phyloP scores from a whole-genome alignment of 768 basidiomycete genomes.

The Exidia glandulosa region DNA sequence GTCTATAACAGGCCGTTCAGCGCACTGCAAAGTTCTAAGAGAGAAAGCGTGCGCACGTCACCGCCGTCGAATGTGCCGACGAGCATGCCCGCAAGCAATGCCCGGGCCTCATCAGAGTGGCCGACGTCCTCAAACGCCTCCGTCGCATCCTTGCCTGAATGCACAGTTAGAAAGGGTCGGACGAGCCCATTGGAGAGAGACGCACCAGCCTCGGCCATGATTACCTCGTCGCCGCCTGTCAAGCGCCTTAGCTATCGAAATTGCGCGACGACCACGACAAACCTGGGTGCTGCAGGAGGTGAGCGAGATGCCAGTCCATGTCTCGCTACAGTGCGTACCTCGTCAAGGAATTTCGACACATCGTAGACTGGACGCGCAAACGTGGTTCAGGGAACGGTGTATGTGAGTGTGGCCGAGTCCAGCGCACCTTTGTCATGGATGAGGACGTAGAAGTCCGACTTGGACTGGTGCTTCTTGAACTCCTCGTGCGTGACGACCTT shows the following conservation, averaged over 20 bases:
- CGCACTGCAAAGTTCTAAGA: background rate
- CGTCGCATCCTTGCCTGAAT: constrained; percentile 85
- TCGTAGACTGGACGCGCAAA: constrained; percentile 62
- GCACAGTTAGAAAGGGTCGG: constrained; percentile 3
- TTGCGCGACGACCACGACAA: background rate
- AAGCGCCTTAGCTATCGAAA: background rate
- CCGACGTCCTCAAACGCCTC: constrained; percentile 99
- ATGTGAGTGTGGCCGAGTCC: background rate
- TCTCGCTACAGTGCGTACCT: constrained; percentile 35
- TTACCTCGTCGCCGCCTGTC: constrained; percentile 84
- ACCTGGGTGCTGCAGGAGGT: constrained; percentile 59
- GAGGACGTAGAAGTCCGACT: constrained; percentile 71
- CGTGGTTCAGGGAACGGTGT: constrained; percentile 2
- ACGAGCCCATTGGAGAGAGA: constrained; percentile 16
- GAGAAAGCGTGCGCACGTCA: constrained; percentile 38
- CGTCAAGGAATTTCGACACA: constrained; percentile 88
- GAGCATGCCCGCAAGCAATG: constrained; percentile 63
- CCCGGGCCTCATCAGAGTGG: constrained; percentile 96
- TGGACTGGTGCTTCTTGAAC: constrained; percentile 64
- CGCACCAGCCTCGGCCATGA: constrained; percentile 84
- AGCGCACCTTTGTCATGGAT: constrained; percentile 71
- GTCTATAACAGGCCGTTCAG: background rate
- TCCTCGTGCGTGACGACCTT: constrained; percentile 39
- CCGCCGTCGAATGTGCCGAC: constrained; percentile 74
- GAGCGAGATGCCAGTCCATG: background rate